phyloP scores from a whole-genome alignment of 169 alveolate species.

The Theileria luwenshuni region DNA sequence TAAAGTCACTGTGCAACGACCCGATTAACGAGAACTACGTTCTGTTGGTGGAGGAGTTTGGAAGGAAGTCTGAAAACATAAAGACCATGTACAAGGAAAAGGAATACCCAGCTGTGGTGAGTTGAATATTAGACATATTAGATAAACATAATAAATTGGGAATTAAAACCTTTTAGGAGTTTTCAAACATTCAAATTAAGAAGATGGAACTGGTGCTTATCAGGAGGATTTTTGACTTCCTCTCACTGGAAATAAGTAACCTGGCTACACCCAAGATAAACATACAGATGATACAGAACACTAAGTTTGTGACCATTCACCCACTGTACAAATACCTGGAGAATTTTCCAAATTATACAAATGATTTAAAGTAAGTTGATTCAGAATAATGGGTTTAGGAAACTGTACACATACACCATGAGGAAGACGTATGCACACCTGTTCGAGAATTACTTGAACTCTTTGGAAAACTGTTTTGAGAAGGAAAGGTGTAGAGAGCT shows the following conservation, averaged over 20 bases:
- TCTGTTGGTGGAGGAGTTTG: constrained; percentile 38
- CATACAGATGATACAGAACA: constrained; percentile 51
- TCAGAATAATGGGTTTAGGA: constrained; percentile 20
- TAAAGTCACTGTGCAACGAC: constrained; percentile 60
- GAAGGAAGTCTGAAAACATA: constrained; percentile 64
- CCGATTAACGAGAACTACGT: constrained; percentile 63
- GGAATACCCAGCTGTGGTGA: constrained; percentile 70
- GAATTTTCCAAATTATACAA: constrained; percentile 30
- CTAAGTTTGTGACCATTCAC: constrained; percentile 25
- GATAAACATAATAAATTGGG: constrained; percentile 7
- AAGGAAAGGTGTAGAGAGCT: constrained; percentile 46
- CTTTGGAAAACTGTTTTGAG: constrained; percentile 41
- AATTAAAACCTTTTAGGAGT: constrained; percentile 34
- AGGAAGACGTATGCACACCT: constrained; percentile 46
- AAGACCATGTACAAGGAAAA: constrained; percentile 59
- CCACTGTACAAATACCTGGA: constrained; percentile 44
- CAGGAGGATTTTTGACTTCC: constrained; percentile 63
- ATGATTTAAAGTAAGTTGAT: constrained; percentile 25
- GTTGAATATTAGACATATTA: constrained; percentile 33
- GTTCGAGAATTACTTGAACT: constrained; percentile 38
- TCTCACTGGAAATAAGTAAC: constrained; percentile 52
- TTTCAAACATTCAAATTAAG: constrained; percentile 60
- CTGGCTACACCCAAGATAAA: constrained; percentile 59
- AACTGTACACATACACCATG: constrained; percentile 43
- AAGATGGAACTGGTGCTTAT: constrained; percentile 56